Conservation (phyloP, 495 filamentous ascomycete species). For the Thozetella sp. region DNA sequence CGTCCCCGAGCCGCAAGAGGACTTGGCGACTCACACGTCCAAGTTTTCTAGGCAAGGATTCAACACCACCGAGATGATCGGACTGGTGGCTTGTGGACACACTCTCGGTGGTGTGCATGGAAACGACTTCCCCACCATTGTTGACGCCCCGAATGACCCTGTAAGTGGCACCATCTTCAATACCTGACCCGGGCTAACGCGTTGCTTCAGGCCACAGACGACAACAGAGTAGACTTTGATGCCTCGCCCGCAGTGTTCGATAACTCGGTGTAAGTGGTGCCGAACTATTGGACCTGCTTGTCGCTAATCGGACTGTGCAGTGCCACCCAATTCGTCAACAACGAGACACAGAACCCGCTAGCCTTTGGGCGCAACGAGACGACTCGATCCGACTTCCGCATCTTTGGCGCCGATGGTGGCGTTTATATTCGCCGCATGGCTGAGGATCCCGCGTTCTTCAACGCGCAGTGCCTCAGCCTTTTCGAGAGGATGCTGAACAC, state of each 20-base stretch:
- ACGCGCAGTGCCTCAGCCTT: background rate
- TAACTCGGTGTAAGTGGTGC: background rate
- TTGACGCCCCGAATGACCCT: background rate
- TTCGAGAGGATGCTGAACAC: constrained; percentile 14
- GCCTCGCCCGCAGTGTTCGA: background rate
- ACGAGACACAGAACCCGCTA: constrained; percentile 28
- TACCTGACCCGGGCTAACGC: too few relatives aligned
- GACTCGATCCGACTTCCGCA: constrained; percentile 35
- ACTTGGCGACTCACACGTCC: constrained; percentile 6
- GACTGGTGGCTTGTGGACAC: constrained; percentile 27
- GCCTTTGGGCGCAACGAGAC: constrained; percentile 24
- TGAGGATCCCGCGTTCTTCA: constrained; percentile 7
- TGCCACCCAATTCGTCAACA: constrained; percentile 11
- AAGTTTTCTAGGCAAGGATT: constrained; percentile 24
- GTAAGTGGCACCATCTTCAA: background rate
- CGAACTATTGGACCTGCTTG: background rate
- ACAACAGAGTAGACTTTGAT: constrained; percentile 1
- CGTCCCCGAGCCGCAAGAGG: constrained; percentile 34
- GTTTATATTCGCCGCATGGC: constrained; percentile 31
- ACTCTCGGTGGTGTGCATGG: constrained; percentile 23
- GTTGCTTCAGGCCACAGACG: background rate
- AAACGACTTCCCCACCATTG: constrained; percentile 22
- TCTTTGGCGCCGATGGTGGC: constrained; percentile 40
- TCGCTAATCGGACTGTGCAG: background rate
- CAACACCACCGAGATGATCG: constrained; percentile 35